Evolutionary conservation across 768 basidiomycete species (phyloP).

Genomic region (Boletus huronensis): DNA sequence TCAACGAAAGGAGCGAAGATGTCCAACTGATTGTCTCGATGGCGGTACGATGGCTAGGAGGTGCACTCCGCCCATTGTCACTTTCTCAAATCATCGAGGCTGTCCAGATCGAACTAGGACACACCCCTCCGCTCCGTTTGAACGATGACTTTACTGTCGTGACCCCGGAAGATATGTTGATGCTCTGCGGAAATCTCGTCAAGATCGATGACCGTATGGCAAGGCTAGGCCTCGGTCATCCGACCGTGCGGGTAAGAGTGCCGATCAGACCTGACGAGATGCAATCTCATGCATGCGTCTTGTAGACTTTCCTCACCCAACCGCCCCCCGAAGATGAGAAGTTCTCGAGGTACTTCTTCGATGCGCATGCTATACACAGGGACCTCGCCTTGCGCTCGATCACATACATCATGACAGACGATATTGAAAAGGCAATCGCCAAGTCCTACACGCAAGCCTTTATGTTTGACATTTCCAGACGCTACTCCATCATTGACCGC

Average conservation of each 20-base stretch:
- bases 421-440: conserved; percentile 23
- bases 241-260: conserved; percentile 21
- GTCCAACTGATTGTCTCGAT: conserved; percentile 25
- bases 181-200: conserved; percentile 25
- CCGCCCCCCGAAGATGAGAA: conserved; percentile 10
- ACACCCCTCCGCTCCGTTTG: conserved; percentile 17
- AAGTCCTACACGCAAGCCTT: conserved; percentile 22
- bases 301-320: conserved; percentile 25
- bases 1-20: conserved; percentile 21
- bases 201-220: conserved; percentile 24
- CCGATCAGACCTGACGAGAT: background rate
- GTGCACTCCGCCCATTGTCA: conserved; percentile 26
- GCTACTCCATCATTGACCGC: conserved; percentile 21
- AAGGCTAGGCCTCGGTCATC: conserved; percentile 21
- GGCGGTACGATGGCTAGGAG: conserved; percentile 23
- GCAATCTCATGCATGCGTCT: background rate
- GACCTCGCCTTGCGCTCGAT: conserved; percentile 31
- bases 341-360: conserved; percentile 19
- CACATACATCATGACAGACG: conserved; percentile 25
- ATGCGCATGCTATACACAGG: conserved; percentile 19
- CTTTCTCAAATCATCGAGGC: conserved; percentile 28
- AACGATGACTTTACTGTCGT: conserved; percentile 27
- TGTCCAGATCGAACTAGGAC: conserved; percentile 28
- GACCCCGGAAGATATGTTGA: conserved; percentile 23
- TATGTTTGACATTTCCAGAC: conserved; percentile 28